Evolutionary conservation across 495 filamentous ascomycete species (phyloP).

Genomic region (Aspergillus sparsus): DNA sequence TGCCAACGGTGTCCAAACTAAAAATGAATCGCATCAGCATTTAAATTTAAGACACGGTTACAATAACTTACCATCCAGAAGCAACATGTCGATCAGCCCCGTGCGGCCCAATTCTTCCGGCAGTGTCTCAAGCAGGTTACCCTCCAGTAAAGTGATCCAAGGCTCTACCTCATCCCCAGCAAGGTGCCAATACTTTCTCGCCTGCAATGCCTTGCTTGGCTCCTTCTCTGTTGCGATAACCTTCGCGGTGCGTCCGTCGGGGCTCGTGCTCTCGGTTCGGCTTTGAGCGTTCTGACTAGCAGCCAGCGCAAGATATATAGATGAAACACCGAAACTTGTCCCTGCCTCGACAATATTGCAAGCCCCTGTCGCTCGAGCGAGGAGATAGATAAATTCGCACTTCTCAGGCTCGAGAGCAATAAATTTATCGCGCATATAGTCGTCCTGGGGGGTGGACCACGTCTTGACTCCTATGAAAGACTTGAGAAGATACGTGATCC

Average conservation of each 20-base stretch:
- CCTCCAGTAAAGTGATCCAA: slow-evolving; percentile 56
- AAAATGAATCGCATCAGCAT: slow-evolving; percentile 2
- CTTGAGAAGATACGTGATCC: not conserved
- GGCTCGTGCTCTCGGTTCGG: not conserved
- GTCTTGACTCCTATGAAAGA: not conserved
- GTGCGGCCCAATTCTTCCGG: slow-evolving; percentile 31
- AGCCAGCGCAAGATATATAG: slow-evolving; percentile 60
- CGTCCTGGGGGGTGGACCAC: slow-evolving; percentile 20
- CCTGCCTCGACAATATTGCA: slow-evolving; percentile 57
- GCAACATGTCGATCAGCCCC: slow-evolving; percentile 52
- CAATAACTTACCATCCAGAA: slow-evolving; percentile 55
- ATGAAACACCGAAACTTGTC: slow-evolving; percentile 60
- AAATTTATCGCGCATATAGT: slow-evolving; percentile 52
- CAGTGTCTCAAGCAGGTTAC: slow-evolving; percentile 56
- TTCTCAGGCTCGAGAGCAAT: slow-evolving; percentile 59
- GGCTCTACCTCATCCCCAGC: slow-evolving; percentile 43
- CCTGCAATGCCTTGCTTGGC: slow-evolving; percentile 45
- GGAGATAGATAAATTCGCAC: slow-evolving; percentile 54
- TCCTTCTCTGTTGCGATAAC: slow-evolving; percentile 63
- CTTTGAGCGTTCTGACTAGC: slow-evolving; percentile 35
- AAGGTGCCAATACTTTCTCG: slow-evolving; percentile 50
- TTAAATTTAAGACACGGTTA: not conserved
- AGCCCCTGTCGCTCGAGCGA: slow-evolving; percentile 45
- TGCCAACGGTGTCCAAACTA: slow-evolving; percentile 56
- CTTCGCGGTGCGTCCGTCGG: slow-evolving; percentile 27